phyloP scores from a whole-genome alignment of 495 filamentous ascomycete species.

The Hypoxylon lienhwacheense region DNA sequence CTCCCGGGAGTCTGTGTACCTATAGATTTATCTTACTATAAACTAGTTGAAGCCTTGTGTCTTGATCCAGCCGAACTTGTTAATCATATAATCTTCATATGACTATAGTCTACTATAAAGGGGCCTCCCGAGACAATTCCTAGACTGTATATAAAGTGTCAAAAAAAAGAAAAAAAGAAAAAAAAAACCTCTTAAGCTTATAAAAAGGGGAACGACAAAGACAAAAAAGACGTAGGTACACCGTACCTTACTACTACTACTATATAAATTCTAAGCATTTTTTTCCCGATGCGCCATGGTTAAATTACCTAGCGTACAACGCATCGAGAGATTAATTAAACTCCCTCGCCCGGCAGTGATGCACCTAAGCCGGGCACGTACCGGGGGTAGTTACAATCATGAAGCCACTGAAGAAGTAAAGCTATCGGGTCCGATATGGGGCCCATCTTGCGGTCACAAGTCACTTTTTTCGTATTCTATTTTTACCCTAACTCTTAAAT shows the following conservation, averaged over 20 bases:
- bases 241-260: no score
- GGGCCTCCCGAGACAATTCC: no score
- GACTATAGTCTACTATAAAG: no score
- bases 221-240: no score
- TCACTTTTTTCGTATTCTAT: no score
- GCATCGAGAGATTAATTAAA: slow-evolving; percentile 25
- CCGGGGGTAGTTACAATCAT: no score
- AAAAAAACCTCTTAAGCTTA: not conserved
- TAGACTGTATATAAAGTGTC: no score
- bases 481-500: slow-evolving; percentile 3
- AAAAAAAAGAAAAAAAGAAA: not conserved
- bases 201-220: not conserved
- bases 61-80: slow-evolving; percentile 20
- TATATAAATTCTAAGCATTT: not conserved
- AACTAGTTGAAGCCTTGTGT: slow-evolving; percentile 16
- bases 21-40: slow-evolving; percentile 21
- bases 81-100: slow-evolving; percentile 6
- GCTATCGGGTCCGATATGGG: slow-evolving; percentile 15
- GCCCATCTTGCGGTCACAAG: no score
- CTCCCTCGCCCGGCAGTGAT: slow-evolving; percentile 14
- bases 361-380: slow-evolving; percentile 14
- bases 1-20: slow-evolving; percentile 20
- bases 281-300: slow-evolving; percentile 9
- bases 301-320: slow-evolving; percentile 17
- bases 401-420: slow-evolving; percentile 29